Evolutionary conservation across 1,284 basidiomycete species (phyloP).

Genomic region (Boletellus deceptivus): DNA sequence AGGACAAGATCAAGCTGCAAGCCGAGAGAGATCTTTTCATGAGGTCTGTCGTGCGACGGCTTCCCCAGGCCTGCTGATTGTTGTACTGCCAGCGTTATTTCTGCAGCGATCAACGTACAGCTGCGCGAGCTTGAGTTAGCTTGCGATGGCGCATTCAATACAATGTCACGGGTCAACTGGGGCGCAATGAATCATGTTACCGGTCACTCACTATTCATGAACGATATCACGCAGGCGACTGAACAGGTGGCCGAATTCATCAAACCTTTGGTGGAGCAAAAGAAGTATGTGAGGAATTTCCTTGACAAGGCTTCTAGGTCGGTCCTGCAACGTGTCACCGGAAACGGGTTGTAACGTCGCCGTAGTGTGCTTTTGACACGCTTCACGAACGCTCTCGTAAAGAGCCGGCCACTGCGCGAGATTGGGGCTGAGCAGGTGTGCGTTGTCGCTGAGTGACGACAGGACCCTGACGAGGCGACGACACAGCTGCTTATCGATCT

Average conservation of each 20-base stretch:
- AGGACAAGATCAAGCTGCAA: constrained; percentile 80
- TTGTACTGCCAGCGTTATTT: constrained; percentile 63
- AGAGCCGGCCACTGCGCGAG: constrained; percentile 84
- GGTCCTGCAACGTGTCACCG: constrained; percentile 8
- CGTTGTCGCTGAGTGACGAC: constrained; percentile 1
- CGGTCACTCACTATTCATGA: constrained; percentile 79
- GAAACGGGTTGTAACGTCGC: not conserved
- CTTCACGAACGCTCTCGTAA: constrained; percentile 85
- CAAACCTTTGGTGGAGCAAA: constrained; percentile 80
- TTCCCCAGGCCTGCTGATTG: constrained; percentile 4
- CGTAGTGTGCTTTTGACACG: constrained; percentile 75
- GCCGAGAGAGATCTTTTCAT: constrained; percentile 87
- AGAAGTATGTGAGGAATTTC: constrained; percentile 89
- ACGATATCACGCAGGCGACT: constrained; percentile 66
- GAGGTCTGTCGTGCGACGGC: constrained; percentile 47
- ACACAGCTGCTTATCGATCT: constrained; percentile 85
- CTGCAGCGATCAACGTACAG: constrained; percentile 74
- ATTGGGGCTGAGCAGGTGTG: constrained; percentile 90
- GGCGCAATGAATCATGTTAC: constrained; percentile 75
- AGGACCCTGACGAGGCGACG: constrained; percentile 11
- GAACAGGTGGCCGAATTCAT: constrained; percentile 66
- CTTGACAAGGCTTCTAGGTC: constrained; percentile 90
- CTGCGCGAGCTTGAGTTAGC: constrained; percentile 81
- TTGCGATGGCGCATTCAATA: constrained; percentile 72
- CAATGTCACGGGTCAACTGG: constrained; percentile 80